Evolutionary conservation across 1,284 basidiomycete species (phyloP).

Genomic region (Chondrostereum purpureum): DNA sequence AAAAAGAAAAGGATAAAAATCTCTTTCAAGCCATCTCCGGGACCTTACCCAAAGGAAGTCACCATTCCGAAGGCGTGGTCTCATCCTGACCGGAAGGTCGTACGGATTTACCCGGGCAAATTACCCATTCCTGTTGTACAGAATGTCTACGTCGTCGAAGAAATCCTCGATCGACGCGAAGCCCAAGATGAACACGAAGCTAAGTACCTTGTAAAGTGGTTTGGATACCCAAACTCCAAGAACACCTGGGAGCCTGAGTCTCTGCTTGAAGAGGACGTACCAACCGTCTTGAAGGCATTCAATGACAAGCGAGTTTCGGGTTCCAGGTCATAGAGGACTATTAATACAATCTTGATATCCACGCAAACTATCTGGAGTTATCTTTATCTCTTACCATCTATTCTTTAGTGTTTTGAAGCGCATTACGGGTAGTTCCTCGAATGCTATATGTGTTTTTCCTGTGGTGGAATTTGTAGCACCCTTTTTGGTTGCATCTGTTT

Average conservation of each 20-base stretch:
- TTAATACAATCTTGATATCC: no score
- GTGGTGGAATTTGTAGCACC: no score
- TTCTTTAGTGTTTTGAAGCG: no score
- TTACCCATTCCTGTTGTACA: slow-evolving; percentile 15
- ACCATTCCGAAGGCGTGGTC: slow-evolving; percentile 49
- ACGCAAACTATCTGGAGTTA: no score
- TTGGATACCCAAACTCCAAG: slow-evolving; percentile 47
- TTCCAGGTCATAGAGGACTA: no score
- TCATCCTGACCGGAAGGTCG: slow-evolving; percentile 28
- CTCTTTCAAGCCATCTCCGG: slow-evolving; percentile 24
- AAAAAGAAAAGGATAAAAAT: slow-evolving; percentile 14
- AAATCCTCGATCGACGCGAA: slow-evolving; percentile 31
- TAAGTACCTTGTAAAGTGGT: slow-evolving; percentile 54
- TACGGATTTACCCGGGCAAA: slow-evolving; percentile 17
- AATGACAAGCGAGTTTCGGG: no score
- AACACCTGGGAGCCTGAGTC: slow-evolving; percentile 59
- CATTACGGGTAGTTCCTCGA: no score
- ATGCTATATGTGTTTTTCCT: no score
- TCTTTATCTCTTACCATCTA: no score
- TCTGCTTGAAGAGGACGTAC: slow-evolving; percentile 41
- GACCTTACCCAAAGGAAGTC: slow-evolving; percentile 18
- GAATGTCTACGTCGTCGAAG: slow-evolving; percentile 30
- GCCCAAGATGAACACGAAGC: slow-evolving; percentile 22
- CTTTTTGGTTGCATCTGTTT: no score
- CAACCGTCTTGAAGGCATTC: no score